phyloP scores from a whole-genome alignment of 1,284 basidiomycete genomes.

The Volvariella volvacea region DNA sequence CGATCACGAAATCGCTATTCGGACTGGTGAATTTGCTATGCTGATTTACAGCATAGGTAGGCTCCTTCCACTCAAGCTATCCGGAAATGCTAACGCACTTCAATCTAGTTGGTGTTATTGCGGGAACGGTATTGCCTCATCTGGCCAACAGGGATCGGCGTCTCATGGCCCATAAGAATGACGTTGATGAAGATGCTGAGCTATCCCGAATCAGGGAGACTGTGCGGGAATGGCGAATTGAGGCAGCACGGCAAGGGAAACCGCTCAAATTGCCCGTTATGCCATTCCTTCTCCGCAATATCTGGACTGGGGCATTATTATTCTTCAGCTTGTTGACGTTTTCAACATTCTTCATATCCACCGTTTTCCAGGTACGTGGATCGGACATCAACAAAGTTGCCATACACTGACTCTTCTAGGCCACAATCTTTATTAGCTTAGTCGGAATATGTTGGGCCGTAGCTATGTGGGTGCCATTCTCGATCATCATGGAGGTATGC shows the following conservation, averaged over 20 bases:
- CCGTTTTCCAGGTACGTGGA: conserved; percentile 55
- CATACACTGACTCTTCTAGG: conserved; percentile 30
- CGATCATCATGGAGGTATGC: conserved; percentile 88
- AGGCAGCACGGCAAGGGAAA: conserved; percentile 67
- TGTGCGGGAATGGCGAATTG: conserved; percentile 78
- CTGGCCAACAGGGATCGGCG: conserved; percentile 75
- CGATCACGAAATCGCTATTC: conserved; percentile 74
- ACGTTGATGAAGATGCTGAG: conserved; percentile 71
- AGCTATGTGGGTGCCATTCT: conserved; percentile 88
- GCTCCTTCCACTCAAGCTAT: conserved; percentile 15
- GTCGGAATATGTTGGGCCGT: conserved; percentile 94
- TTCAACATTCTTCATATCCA: conserved; percentile 79
- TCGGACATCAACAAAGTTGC: conserved; percentile 4
- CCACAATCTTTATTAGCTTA: conserved; percentile 74
- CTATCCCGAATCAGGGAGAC: conserved; percentile 57
- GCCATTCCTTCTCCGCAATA: conserved; percentile 85
- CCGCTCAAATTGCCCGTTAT: conserved; percentile 73
- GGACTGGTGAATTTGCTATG: conserved; percentile 86
- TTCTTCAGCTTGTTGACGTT: conserved; percentile 75
- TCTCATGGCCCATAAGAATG: conserved; percentile 63
- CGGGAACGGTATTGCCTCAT: conserved; percentile 80
- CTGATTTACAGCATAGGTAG: conserved; percentile 83
- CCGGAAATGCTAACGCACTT: conserved; percentile 6
- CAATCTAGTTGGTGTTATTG: conserved; percentile 71
- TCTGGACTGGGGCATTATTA: conserved; percentile 84